phyloP scores from a whole-genome alignment of 352 stramenopile species.

The Phytopythium boreale region DNA sequence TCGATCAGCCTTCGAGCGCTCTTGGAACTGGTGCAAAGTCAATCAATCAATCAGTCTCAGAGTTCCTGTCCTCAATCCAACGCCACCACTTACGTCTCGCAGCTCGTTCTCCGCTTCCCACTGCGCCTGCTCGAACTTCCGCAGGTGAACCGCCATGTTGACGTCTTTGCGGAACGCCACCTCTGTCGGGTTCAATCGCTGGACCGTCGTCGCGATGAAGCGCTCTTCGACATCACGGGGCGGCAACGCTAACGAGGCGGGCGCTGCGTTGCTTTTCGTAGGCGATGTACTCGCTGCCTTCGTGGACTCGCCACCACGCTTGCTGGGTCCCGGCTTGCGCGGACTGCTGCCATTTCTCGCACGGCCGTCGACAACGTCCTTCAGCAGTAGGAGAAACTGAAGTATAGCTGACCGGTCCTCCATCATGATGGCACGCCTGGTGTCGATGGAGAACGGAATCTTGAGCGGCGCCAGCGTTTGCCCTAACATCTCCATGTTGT shows the following conservation, averaged over 20 bases:
- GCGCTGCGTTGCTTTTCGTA: conserved; percentile 3
- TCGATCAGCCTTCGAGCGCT: conserved; percentile 20
- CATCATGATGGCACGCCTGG: conserved; percentile 60
- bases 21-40: conserved; percentile 23
- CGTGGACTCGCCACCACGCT: background rate
- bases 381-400: conserved; percentile 61
- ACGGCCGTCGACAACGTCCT: conserved; percentile 37
- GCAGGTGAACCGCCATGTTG: conserved; percentile 64
- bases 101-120: conserved; percentile 52
- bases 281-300: background rate
- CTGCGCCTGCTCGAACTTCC: conserved; percentile 58
- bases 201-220: conserved; percentile 39
- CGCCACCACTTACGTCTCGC: conserved; percentile 20
- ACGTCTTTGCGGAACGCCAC: conserved; percentile 58
- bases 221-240: conserved; percentile 51
- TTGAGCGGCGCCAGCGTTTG: conserved; percentile 32
- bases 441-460: conserved; percentile 38
- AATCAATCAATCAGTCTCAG: background rate
- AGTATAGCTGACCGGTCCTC: conserved; percentile 50
- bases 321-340: background rate
- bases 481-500: conserved; percentile 60
- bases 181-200: conserved; percentile 41
- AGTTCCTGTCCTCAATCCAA: background rate
- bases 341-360: conserved; percentile 5
- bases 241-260: background rate